These are phyloP conservation scores for Populus hybrid DNA, from an alignment of 441 rosid genomes.

Conservation along the genomic window DNA sequence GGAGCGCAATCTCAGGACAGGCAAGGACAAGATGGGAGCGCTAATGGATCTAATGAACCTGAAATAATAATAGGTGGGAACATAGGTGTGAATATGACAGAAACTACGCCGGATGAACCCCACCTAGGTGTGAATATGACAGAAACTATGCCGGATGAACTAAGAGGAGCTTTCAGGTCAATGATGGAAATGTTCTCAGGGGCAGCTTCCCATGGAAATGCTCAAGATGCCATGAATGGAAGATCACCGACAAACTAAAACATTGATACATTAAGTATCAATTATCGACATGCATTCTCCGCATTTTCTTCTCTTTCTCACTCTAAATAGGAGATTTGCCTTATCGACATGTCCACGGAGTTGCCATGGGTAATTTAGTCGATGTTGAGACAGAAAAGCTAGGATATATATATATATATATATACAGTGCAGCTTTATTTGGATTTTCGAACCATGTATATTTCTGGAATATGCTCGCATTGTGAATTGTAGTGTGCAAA, in stretches of 20 bases:
- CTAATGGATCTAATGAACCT: constrained; percentile 33
- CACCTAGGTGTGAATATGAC: constrained; percentile 34
- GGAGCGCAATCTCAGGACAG: constrained; percentile 36
- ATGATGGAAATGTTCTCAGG: constrained; percentile 74
- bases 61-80: constrained; percentile 46
- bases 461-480: not conserved
- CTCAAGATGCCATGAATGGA: constrained; percentile 36
- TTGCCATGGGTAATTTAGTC: not conserved
- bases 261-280: not conserved
- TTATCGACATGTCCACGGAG: not conserved
- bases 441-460: not conserved
- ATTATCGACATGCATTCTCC: not conserved
- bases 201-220: constrained; percentile 38
- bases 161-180: constrained; percentile 60
- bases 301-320: not conserved
- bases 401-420: too few species aligned
- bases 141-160: constrained; percentile 55
- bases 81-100: constrained; percentile 39
- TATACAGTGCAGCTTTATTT: not conserved
- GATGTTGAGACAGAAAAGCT: not conserved
- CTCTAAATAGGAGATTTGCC: not conserved
- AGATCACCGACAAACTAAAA: constrained; percentile 38
- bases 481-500: not conserved
- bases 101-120: constrained; percentile 50
- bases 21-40: constrained; percentile 29